Evolutionary conservation across 192 early-diverging fungal genomes (phyloP).

Genomic region (Linnemannia schmuckeri): DNA sequence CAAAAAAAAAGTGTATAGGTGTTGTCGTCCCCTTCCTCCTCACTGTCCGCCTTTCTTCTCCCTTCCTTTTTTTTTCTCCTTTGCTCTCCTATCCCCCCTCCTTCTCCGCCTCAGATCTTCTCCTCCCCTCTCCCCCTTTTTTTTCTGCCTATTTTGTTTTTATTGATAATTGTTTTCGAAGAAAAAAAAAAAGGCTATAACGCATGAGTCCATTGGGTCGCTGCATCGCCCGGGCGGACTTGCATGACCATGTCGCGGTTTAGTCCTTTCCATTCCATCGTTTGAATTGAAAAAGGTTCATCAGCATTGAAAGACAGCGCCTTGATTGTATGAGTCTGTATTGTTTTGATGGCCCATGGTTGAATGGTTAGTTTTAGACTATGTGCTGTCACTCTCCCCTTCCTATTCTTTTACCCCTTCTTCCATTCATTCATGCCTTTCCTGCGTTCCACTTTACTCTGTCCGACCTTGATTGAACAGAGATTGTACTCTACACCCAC

Average conservation of each 20-base stretch:
- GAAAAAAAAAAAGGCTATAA: neutral
- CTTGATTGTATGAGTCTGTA: neutral
- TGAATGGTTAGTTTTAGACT: neutral
- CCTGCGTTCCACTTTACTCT: conserved; percentile 2
- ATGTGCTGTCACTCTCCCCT: neutral
- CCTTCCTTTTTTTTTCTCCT: neutral
- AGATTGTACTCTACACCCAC: neutral
- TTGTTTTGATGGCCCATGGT: neutral
- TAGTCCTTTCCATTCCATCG: neutral
- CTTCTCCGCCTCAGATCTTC: conserved; percentile 9
- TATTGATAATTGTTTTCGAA: neutral
- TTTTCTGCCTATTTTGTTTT: neutral
- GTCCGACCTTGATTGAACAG: neutral
- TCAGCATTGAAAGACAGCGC: neutral
- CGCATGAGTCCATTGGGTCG: neutral
- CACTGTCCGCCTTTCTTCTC: neutral
- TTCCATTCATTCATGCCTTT: conserved; percentile 7
- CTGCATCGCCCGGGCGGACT: conserved; percentile 6
- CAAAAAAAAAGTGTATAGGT: neutral
- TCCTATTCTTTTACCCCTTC: neutral
- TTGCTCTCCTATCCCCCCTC: neutral
- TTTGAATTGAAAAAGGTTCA: neutral
- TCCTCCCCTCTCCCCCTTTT: conserved; percentile 5
- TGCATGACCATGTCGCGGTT: neutral
- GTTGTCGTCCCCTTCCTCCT: neutral